Evolutionary conservation across 2,329 filamentous ascomycete genomes (phyloP).

Genomic region (Emergomyces africanus): DNA sequence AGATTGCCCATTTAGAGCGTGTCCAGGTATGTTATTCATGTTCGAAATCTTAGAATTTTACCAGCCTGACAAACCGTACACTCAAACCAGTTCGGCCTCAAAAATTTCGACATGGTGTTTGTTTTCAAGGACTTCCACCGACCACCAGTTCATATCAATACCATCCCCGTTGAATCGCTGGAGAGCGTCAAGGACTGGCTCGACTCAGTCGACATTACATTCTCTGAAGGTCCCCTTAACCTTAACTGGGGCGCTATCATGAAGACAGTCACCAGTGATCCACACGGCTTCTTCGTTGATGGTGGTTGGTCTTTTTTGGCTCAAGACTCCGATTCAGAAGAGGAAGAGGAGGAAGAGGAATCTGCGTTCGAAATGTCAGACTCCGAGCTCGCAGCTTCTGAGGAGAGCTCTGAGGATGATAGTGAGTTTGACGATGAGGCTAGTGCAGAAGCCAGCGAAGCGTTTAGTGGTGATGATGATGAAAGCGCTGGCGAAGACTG

Average conservation of each 20-base stretch:
- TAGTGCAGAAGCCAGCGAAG: slow-evolving; percentile 58
- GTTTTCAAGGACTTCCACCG: slow-evolving; percentile 95
- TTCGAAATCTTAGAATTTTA: slow-evolving; percentile 14
- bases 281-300: slow-evolving; percentile 88
- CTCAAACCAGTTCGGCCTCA: slow-evolving; percentile 64
- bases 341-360: slow-evolving; percentile 69
- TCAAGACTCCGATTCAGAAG: slow-evolving; percentile 63
- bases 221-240: slow-evolving; percentile 87
- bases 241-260: slow-evolving; percentile 99
- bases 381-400: slow-evolving; percentile 57
- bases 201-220: slow-evolving; percentile 89
- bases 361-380: slow-evolving; percentile 85
- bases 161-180: slow-evolving; percentile 87
- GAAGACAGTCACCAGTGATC: slow-evolving; percentile 93
- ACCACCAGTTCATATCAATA: slow-evolving; percentile 90
- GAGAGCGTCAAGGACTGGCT: slow-evolving; percentile 97
- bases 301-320: slow-evolving; percentile 92
- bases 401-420: slow-evolving; percentile 75
- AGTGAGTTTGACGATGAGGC: slow-evolving; percentile 92
- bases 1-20: slow-evolving; percentile 90
- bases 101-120: slow-evolving; percentile 98
- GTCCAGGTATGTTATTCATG: slow-evolving; percentile 43
- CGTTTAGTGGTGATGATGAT: slow-evolving; percentile 47
- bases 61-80: slow-evolving; percentile 1
- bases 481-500: slow-evolving; percentile 70